Base-by-base conservation (phyloP, 257 asterid genomes). In the Solanum okadae region DNA sequence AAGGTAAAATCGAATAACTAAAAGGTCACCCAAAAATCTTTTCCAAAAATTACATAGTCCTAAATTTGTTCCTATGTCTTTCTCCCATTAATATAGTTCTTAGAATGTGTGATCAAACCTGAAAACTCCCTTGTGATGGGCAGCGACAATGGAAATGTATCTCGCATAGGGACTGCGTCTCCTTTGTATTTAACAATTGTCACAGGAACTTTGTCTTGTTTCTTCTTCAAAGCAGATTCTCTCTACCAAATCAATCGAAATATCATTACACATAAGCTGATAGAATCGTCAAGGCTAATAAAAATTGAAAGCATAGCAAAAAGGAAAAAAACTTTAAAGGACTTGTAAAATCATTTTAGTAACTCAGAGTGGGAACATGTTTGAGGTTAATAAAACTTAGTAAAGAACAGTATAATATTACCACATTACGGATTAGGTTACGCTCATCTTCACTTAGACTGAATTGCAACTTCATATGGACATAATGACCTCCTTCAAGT, bases 401-500 rank as follows among this genome's bases (percentile, higher is more conserved):
- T 81, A 16, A 73, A 16, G 56, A 88, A 87, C 76, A 27, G 42
- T 31, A 67, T 44, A 61, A n/a, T 67, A 38, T 72, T 92, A 97
- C 98, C 98, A 95, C 89, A 88, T 87, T 59, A 34, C 98, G 98
- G 86, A 97, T 90, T 65, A 96, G 98, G 49, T 86, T 87, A 34
- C 95, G 94, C 2, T 97, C 98, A 87, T 93, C 98, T 31, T 96
- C 96, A 85, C 88, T 97, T 89, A 97, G 96, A 91, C 90, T 31
- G 84, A 97, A 95, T 42, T 89, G 95, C 90, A 96, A 85, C 91
- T 96, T 94, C 98, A 97, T 89, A 91, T 94, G 99, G 86, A 94
- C 98, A 56, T 91, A 90, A 12, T 98, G 96, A 79, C 96, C 92
- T 83, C 95, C 96, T 86, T 91, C 92, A 73, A 97, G 89, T 71